Conservation (phyloP, 2,329 filamentous ascomycete genomes). For the Cordyceps tenuipes region DNA sequence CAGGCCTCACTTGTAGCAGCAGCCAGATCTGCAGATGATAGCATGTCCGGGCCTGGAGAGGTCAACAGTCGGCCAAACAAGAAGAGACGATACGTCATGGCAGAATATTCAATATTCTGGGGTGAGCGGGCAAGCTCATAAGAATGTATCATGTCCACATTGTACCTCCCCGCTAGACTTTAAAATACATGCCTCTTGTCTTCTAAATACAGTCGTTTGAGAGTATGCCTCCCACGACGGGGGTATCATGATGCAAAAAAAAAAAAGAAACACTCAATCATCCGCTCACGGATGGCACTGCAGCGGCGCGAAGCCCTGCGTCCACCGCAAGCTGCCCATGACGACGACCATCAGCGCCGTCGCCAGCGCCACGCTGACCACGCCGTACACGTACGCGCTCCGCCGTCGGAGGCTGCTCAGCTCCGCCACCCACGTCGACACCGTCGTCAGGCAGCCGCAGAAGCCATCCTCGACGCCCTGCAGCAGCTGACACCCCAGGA, state of each 20-base stretch:
- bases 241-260: neutral
- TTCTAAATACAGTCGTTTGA: neutral
- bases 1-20: neutral
- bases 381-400: conserved; percentile 61
- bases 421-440: conserved; percentile 60
- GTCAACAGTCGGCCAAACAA: neutral
- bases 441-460: conserved; percentile 57
- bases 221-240: neutral
- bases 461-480: conserved; percentile 61
- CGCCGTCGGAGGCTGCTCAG: conserved; percentile 42
- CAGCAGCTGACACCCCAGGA: conserved; percentile 58
- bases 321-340: conserved; percentile 72
- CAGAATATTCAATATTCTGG: no score
- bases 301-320: conserved; percentile 41
- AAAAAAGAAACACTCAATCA: neutral
- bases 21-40: neutral
- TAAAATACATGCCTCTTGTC: neutral
- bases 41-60: neutral
- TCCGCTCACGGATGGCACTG: conserved; percentile 22
- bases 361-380: conserved; percentile 49
- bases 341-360: conserved; percentile 56
- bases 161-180: neutral
- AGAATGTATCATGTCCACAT: neutral
- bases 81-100: no score
- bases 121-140: neutral